Base-by-base conservation (phyloP, 1,139 yeast genomes). In the Candida smagusa region DNA sequence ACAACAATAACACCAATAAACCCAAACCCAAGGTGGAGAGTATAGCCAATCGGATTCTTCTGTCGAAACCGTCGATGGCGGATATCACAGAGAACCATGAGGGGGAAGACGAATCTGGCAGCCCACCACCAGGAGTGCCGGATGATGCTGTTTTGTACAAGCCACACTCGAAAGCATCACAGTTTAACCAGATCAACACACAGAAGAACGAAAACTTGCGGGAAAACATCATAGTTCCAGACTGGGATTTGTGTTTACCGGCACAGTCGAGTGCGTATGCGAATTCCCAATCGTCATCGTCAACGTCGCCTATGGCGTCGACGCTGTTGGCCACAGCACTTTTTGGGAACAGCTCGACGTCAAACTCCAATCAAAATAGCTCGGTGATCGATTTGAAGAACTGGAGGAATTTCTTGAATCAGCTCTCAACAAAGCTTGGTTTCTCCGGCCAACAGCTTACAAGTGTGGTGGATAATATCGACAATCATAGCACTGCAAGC, bases 131-230 rank as follows among this genome's bases (percentile, higher is more conserved):
- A 6, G 50, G 36, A 31, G 46, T 39, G 36, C 36, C 44, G 22
- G 74, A 69, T 38, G 76, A 71, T 48, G 77, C 77, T 1, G 75
- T 71, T 2, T 57, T 71, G 42, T 71, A 70, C 48, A 69, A 69
- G 42, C 73, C 76, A 2, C 77, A 71, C 41, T 64, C 65, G 39
- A 62, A 66, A 36, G 56, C 74, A 3, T 54, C 60, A 16, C 72
- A 70, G 42, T 70, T 71, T 52, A 61, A 56, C 39, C 62, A 68
- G 46, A 69, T 71, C 41, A 68, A 71, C 46, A 70, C 74, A 7
- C 76, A 68, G 46, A 68, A 67, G 43, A 70, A 70, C 46, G 75
- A 70, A 45, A 66, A 70, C 49, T 51, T 70, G 35, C 50, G 49
- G 31, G 74, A 68, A 37, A 71, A 70, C 46, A 49, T 63, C 11